Evolutionary conservation across 106 monocot genomes (phyloP).

Genomic region (Phalaenopsis aphrodite): DNA sequence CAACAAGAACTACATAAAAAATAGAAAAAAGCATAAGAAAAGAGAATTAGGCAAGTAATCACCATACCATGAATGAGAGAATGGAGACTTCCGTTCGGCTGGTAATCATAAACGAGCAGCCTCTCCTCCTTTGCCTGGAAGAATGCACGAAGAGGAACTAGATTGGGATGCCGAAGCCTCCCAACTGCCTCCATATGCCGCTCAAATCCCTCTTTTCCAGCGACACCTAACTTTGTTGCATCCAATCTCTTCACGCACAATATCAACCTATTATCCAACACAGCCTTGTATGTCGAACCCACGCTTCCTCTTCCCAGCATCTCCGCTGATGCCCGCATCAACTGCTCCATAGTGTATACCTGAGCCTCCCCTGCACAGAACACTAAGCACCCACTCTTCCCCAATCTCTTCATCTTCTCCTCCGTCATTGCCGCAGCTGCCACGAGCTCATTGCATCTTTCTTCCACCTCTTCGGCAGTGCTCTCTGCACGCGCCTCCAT

Average conservation of each 20-base stretch:
- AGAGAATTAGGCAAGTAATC: background rate
- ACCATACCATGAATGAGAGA: slow-evolving; percentile 72
- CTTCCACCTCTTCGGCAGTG: slow-evolving; percentile 18
- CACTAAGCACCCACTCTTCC: slow-evolving; percentile 62
- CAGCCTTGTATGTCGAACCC: slow-evolving; percentile 77
- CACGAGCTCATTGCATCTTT: slow-evolving; percentile 23
- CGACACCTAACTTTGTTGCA: slow-evolving; percentile 25
- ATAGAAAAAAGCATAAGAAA: background rate
- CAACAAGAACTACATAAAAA: background rate
- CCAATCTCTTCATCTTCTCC: slow-evolving; percentile 52
- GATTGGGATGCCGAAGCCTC: slow-evolving; percentile 66
- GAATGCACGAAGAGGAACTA: slow-evolving; percentile 68
- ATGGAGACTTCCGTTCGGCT: slow-evolving; percentile 80
- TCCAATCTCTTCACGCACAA: slow-evolving; percentile 65
- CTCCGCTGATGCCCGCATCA: slow-evolving; percentile 84
- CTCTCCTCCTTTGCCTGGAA: slow-evolving; percentile 91
- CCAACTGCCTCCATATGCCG: slow-evolving; percentile 77
- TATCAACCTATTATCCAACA: slow-evolving; percentile 35
- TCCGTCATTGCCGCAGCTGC: slow-evolving; percentile 33
- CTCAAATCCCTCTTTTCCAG: slow-evolving; percentile 62
- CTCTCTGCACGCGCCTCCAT: background rate
- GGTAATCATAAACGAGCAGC: slow-evolving; percentile 81
- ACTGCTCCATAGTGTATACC: slow-evolving; percentile 53
- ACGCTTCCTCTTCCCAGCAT: slow-evolving; percentile 65
- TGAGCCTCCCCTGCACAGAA: slow-evolving; percentile 74